phyloP scores from a whole-genome alignment of 2,329 filamentous ascomycete genomes.

The Apiospora pterosperma region DNA sequence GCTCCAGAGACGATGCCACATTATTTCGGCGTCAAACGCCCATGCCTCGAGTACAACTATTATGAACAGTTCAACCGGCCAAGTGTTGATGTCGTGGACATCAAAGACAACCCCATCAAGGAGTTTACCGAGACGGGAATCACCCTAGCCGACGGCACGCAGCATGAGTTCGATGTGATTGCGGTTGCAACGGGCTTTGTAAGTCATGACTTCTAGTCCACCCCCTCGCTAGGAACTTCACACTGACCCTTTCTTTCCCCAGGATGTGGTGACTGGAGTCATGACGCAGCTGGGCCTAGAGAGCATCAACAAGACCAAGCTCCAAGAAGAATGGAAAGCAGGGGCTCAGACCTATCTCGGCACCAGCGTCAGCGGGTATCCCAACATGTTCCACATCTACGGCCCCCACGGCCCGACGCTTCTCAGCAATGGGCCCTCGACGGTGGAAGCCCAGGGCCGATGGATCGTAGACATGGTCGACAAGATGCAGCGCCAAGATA shows the following conservation, averaged over 20 bases:
- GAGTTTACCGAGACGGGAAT: constrained; percentile 16
- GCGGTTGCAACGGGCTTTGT: constrained; percentile 36
- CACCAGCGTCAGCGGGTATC: constrained; percentile 34
- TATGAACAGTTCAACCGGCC: constrained; percentile 27
- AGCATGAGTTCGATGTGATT: constrained; percentile 26
- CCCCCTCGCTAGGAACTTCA: neutral
- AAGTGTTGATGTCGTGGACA: constrained; percentile 27
- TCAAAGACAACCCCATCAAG: constrained; percentile 15
- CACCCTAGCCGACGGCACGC: constrained; percentile 12
- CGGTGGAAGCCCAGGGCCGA: constrained; percentile 51
- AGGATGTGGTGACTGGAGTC: constrained; percentile 10
- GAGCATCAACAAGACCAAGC: constrained; percentile 23
- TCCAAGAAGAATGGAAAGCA: constrained; percentile 27
- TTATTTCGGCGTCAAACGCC: constrained; percentile 49
- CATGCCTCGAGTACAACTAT: constrained; percentile 19
- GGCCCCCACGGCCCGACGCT: constrained; percentile 43
- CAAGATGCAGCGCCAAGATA: constrained; percentile 40
- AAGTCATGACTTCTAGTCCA: neutral
- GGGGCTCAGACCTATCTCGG: constrained; percentile 36
- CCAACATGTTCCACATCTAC: constrained; percentile 39
- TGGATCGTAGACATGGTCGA: constrained; percentile 51
- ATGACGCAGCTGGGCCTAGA: constrained; percentile 31
- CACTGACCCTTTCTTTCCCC: neutral
- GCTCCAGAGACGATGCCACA: constrained; percentile 33
- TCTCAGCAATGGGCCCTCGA: constrained; percentile 52